Base-by-base conservation (phyloP, 2,329 filamentous ascomycete species). In the Trichoderma sp. region DNA sequence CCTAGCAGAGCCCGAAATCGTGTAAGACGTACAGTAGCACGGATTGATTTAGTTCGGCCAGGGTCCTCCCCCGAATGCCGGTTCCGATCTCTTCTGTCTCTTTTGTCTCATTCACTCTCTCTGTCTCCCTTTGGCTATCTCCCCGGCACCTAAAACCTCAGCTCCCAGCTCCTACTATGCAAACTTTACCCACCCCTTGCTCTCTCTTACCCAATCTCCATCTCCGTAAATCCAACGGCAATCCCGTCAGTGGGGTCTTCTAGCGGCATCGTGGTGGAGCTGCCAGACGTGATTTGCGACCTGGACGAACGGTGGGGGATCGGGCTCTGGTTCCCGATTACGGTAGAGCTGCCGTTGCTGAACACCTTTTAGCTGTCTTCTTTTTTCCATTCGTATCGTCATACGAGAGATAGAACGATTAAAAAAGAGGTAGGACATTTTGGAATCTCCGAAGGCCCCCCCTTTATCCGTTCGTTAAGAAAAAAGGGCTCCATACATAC, bases 271-370 rank as follows among this genome's bases (percentile, higher is more conserved):
- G 60, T 28, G 60, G 34, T 62, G 34, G 60, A 62, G 60, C 60
- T 24, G n/a, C 21, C 60, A 24, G 34, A 39, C 32, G 8, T 43
- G 60, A 36, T 26, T 36, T 39, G 51, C 21, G 53, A 28, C 24
- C n/a, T 64, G 47, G 47, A 53, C 11, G 47, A 53, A 53, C 47
- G 47, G 47, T 53, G 18, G 32, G 63, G 34, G 63, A 47, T 47
- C 63, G 63, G 63, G 63, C 43, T 65, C 63, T 65, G 14, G 47
- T 30, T 28, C 61, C 63, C 43, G 63, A 65, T 65, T 65, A 21
- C 61, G 63, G 63, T 65, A 65, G 63, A 56, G 63, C 63, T 65
- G 63, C 63, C 43, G 63, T 26, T 14, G 63, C 63, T 43, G 39
- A 24, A 53, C n/a, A 7, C 47, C 14, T 24, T 53, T 14, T 53